phyloP scores from a whole-genome alignment of 2,329 filamentous ascomycete species.

The Boeremia exigua region DNA sequence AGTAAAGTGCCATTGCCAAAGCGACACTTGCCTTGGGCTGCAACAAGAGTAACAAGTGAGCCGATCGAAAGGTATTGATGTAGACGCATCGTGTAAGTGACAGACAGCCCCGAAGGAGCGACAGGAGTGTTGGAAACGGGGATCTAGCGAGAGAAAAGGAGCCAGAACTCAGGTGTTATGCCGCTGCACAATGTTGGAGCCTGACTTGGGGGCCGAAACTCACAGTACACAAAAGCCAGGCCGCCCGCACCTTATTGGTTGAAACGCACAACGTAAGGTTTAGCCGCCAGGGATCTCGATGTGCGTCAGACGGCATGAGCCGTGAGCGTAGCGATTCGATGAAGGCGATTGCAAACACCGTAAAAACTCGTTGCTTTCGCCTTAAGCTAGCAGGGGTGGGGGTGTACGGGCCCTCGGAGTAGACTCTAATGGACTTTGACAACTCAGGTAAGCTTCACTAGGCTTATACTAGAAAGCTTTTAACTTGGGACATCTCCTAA shows the following conservation, averaged over 20 bases:
- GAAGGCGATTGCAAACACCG: no score
- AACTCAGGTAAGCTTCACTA: no score
- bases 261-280: background rate
- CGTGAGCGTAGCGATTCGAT: background rate
- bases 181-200: background rate
- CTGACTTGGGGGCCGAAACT: background rate
- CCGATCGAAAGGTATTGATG: background rate
- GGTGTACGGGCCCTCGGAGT: no score
- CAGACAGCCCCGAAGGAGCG: background rate
- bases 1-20: slow-evolving; percentile 8
- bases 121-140: background rate
- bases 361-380: no score
- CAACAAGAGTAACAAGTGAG: background rate
- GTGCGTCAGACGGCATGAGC: background rate
- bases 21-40: slow-evolving; percentile 6
- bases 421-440: no score
- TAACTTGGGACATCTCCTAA: no score
- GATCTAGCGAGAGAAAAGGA: background rate
- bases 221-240: background rate
- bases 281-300: background rate
- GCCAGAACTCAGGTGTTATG: background rate
- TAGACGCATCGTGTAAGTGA: background rate
- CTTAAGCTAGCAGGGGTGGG: no score
- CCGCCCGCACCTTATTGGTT: background rate
- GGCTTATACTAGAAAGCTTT: no score